Base-by-base conservation (phyloP, 1,284 basidiomycete species). In the Ustilago tritici region DNA sequence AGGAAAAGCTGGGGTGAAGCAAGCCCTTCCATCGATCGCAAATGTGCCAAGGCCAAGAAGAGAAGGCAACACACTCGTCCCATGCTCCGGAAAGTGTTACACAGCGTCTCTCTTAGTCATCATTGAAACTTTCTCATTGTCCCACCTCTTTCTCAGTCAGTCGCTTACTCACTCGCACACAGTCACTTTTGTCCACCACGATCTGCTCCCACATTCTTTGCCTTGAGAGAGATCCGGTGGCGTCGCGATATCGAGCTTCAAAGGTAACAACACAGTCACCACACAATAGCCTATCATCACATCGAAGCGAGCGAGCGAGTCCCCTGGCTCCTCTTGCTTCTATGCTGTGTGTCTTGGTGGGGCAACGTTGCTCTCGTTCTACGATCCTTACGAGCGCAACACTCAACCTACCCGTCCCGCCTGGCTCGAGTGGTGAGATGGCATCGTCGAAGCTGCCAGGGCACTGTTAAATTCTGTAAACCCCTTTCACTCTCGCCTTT, bases 61-160 rank as follows among this genome's bases (percentile, higher is more conserved):
- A 23, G 23, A 23, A 23, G 23, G 23, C 23, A 23, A 23, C 23
- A 23, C 23, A 23, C 23, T 23, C 23, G 23, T 23, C 23, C 23
- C 23, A 23, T 23, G 23, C 23, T 23, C 23, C 23, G 23, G 23
- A 23, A 23, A 23, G 23, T 23, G 23, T 23, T 23, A 49, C 1
- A 32, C 47, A 28, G 47, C 43, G 19, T 46, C 43, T 46, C 50
- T 56, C 61, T 28, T 28, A 63, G 43, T 63, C 61, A 63, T 15
- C 61, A 41, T n/a, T 40, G 36, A 43, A 61, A 61, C 35, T 9
- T 12, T 54, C 35, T 61, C 59, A 61, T 61, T 40, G 46, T 61
- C 50, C 23, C 59, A 61, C 19, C 43, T 46, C n/a, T 46, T 50
- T 11, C 28, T 15, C 49, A 32, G 49, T 50, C 31, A 23, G 23